Evolutionary conservation across 2,329 filamentous ascomycete genomes (phyloP).

Genomic region (Periconia digitata): DNA sequence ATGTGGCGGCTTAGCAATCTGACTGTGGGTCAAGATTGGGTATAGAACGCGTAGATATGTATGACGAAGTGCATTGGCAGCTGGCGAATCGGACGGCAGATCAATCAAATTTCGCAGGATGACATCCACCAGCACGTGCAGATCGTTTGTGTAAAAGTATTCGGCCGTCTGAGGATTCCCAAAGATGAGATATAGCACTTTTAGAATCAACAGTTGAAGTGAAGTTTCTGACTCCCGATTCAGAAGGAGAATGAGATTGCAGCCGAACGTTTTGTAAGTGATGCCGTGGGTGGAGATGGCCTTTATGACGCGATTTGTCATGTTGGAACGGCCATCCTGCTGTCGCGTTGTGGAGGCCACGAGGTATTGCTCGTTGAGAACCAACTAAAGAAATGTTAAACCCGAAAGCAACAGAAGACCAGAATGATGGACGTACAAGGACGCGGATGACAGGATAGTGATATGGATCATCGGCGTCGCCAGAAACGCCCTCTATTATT

Average conservation of each 20-base stretch:
- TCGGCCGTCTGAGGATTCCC: slow-evolving; percentile 90
- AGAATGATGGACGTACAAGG: slow-evolving; percentile 62
- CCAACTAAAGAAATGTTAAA: slow-evolving; percentile 61
- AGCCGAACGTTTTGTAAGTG: slow-evolving; percentile 89
- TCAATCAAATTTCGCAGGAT: slow-evolving; percentile 97
- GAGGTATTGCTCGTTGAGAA: slow-evolving; percentile 98
- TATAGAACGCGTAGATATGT: slow-evolving; percentile 94
- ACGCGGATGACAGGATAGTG: slow-evolving; percentile 95
- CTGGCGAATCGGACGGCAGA: slow-evolving; percentile 73
- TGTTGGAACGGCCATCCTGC: slow-evolving; percentile 48
- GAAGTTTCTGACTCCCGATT: slow-evolving; percentile 94
- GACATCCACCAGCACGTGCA: slow-evolving; percentile 91
- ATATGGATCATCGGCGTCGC: slow-evolving; percentile 88
- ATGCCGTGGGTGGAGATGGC: slow-evolving; percentile 79
- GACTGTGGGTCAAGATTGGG: slow-evolving; percentile 86
- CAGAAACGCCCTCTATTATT: slow-evolving; percentile 83
- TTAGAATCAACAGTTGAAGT: slow-evolving; percentile 92
- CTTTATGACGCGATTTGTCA: slow-evolving; percentile 95
- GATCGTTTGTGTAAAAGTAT: slow-evolving; percentile 98
- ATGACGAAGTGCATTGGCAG: slow-evolving; percentile 66
- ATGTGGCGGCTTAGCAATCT: slow-evolving; percentile 80
- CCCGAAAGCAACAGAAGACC: background rate
- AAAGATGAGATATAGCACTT: slow-evolving; percentile 92
- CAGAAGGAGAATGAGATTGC: slow-evolving; percentile 92
- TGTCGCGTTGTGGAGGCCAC: slow-evolving; percentile 58